Evolutionary conservation across 257 asterid genomes (phyloP).

Genomic region (Catharanthus roseus): DNA sequence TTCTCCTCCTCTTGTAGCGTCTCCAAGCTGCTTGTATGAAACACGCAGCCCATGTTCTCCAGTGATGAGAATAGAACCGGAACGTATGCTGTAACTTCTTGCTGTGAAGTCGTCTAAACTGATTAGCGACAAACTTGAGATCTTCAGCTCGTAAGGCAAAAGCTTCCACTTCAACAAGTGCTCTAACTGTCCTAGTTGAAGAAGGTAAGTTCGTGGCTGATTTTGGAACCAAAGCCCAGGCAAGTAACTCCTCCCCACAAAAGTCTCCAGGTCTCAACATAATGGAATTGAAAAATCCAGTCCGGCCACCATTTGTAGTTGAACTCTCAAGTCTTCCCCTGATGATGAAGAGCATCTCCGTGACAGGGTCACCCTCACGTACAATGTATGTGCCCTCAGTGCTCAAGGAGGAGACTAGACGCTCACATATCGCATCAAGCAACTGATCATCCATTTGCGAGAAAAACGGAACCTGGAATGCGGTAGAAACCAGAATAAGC

Average conservation of each 20-base stretch:
- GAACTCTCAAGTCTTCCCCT: slow-evolving; percentile 86
- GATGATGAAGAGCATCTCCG: slow-evolving; percentile 89
- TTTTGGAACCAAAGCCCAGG: slow-evolving; percentile 93
- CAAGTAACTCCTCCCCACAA: slow-evolving; percentile 90
- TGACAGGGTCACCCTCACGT: slow-evolving; percentile 94
- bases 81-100: slow-evolving; percentile 89
- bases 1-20: slow-evolving; percentile 58
- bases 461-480: slow-evolving; percentile 73
- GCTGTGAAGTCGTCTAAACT: slow-evolving; percentile 90
- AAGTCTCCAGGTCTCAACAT: slow-evolving; percentile 82
- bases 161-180: slow-evolving; percentile 84
- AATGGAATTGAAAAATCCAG: slow-evolving; percentile 81
- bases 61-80: slow-evolving; percentile 86
- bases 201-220: slow-evolving; percentile 71
- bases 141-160: slow-evolving; percentile 87
- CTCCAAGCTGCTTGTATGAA: slow-evolving; percentile 87
- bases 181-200: slow-evolving; percentile 80
- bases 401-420: slow-evolving; percentile 70
- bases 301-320: slow-evolving; percentile 86
- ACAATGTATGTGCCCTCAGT: slow-evolving; percentile 77
- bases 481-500: slow-evolving; percentile 1
- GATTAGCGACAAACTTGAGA: slow-evolving; percentile 87
- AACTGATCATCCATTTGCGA: slow-evolving; percentile 94
- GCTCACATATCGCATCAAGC: slow-evolving; percentile 92
- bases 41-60: slow-evolving; percentile 98